A percentile compares a stretch with the other conserved stretches of the same genome.
phyloP scores from a whole-genome alignment of 2,329 filamentous ascomycete genomes.

The Exophiala oligosperma region DNA sequence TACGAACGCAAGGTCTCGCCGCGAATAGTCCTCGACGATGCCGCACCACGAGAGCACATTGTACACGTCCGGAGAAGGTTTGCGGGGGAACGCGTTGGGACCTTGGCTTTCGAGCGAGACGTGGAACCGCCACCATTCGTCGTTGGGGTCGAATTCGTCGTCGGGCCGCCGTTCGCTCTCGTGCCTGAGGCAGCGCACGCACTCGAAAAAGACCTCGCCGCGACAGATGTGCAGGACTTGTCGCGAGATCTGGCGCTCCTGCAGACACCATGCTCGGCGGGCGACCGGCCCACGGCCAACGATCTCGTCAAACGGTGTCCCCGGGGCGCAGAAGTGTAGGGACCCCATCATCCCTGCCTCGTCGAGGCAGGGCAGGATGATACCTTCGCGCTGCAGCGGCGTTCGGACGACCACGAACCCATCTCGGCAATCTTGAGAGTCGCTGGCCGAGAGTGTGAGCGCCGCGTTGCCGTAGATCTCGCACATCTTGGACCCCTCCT shows the following conservation, averaged over 20 bases:
- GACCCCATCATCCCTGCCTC: neutral
- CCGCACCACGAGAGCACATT: slow-evolving; percentile 1
- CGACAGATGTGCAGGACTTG: slow-evolving; percentile 4
- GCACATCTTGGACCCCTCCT: slow-evolving; percentile 7
- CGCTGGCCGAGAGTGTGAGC: slow-evolving; percentile 4
- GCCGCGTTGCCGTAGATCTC: slow-evolving; percentile 8
- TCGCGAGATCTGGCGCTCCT: slow-evolving; percentile 5
- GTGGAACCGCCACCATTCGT: neutral
- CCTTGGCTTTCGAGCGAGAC: neutral
- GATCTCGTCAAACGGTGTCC: slow-evolving; percentile 1
- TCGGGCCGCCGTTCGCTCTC: neutral
- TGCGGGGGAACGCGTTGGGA: neutral
- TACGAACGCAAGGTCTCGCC: neutral
- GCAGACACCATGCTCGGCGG: slow-evolving; percentile 6
- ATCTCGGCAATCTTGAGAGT: slow-evolving; percentile 4
- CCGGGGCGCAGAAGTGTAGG: neutral
- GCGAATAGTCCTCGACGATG: slow-evolving; percentile 3
- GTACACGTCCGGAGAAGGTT: neutral
- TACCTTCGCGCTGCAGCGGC: neutral
- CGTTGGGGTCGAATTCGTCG: slow-evolving; percentile 1
- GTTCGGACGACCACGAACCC: slow-evolving; percentile 3
- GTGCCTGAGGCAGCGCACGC: slow-evolving; percentile 4
- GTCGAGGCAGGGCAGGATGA: neutral
- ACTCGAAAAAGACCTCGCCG: slow-evolving; percentile 8
- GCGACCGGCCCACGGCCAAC: slow-evolving; percentile 7